Conservation (phyloP, 225 moss, liverwort and hornwort genomes). For the Antitrichia curtipendula region DNA sequence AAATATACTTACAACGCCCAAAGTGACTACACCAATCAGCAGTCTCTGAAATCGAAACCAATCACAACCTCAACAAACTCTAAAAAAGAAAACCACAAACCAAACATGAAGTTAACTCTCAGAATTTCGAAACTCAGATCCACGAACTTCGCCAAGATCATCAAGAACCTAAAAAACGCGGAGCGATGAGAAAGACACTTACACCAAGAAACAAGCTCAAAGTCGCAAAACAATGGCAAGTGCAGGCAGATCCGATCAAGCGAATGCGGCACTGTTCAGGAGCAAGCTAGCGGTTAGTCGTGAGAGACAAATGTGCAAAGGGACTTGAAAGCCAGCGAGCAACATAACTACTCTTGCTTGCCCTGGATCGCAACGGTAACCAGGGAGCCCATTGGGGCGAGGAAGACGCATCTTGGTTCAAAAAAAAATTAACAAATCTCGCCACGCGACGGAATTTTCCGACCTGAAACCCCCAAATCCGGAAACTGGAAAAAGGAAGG, state of each 20-base stretch:
- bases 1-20: neutral
- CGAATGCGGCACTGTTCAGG: neutral
- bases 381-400: neutral
- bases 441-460: neutral
- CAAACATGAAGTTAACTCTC: neutral
- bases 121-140: neutral
- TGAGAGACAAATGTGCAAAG: neutral
- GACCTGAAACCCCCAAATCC: neutral
- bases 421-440: neutral
- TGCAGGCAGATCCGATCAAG: neutral
- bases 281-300: no score
- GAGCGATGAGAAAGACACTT: neutral
- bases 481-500: neutral
- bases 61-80: neutral
- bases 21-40: neutral
- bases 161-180: neutral
- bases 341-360: neutral
- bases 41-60: neutral
- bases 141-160: neutral
- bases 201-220: neutral
- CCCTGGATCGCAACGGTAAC: conserved; percentile 12
- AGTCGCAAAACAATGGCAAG: neutral
- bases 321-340: no score
- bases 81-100: neutral
- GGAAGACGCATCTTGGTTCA: neutral